Percentiles rank a stretch among this genome's conserved stretches.
phyloP scores from a whole-genome alignment of 306 rosid genomes.

The Medicago arabica region DNA sequence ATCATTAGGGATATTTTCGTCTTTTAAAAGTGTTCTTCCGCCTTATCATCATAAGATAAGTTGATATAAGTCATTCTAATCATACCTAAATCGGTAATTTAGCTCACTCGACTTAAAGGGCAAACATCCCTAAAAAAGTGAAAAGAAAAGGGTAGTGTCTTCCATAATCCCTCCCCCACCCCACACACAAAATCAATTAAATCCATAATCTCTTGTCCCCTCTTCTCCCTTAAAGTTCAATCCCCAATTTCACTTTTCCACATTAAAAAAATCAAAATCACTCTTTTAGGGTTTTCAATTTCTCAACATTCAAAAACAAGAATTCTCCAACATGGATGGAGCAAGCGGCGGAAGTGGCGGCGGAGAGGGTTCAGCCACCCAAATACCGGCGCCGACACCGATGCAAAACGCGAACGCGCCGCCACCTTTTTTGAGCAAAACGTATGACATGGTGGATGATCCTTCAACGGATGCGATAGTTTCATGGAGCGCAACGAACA shows the following conservation, averaged over 20 bases:
- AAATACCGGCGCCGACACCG: slow-evolving; percentile 60
- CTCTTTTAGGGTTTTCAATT: slow-evolving; percentile 49
- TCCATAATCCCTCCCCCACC: background rate
- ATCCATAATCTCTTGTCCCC: background rate
- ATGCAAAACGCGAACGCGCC: slow-evolving; percentile 69
- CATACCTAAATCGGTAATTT: background rate
- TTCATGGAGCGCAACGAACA: slow-evolving; percentile 91
- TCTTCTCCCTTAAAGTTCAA: background rate
- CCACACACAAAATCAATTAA: slow-evolving; percentile 1
- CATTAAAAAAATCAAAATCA: background rate
- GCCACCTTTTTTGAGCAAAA: slow-evolving; percentile 94
- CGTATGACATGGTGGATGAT: slow-evolving; percentile 96
- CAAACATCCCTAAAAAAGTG: background rate
- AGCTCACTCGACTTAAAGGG: background rate
- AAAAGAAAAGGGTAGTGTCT: slow-evolving; percentile 14
- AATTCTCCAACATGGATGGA: slow-evolving; percentile 52
- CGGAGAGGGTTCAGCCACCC: slow-evolving; percentile 40
- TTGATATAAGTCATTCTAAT: no score
- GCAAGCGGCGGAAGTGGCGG: slow-evolving; percentile 49
- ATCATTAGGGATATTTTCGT: no score
- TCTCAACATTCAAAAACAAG: slow-evolving; percentile 6
- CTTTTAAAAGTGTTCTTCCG: no score
- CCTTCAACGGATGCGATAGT: slow-evolving; percentile 76
- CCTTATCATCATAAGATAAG: no score
- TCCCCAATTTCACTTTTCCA: background rate